Conservation (phyloP, 805 yeast species). For the Saturnispora sanitii region DNA sequence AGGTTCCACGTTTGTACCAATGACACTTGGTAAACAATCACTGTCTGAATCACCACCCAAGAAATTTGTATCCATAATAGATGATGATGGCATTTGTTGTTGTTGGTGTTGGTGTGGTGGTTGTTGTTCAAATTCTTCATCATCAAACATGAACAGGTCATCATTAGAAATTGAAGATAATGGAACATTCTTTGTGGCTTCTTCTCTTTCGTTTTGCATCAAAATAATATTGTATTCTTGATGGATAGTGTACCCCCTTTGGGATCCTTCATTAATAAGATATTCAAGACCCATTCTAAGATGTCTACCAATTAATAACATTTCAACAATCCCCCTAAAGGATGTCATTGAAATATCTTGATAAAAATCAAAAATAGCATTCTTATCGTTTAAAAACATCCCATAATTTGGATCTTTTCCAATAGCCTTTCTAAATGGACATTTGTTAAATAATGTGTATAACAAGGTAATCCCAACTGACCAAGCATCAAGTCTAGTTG, state of each 20-base stretch:
- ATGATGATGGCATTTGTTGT: neutral
- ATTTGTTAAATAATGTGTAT: constrained; percentile 40
- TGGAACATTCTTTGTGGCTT: neutral
- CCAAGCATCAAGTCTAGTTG: constrained; percentile 44
- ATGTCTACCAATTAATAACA: constrained; percentile 34
- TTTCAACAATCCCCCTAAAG: constrained; percentile 31
- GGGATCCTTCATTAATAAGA: constrained; percentile 21
- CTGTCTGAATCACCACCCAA: neutral
- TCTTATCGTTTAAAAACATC: constrained; percentile 32
- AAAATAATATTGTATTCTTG: constrained; percentile 31
- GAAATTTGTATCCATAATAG: neutral
- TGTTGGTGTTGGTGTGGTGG: neutral
- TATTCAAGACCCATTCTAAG: constrained; percentile 26
- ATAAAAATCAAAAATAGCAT: constrained; percentile 39
- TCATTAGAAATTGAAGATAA: constrained; percentile 7
- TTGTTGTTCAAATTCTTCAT: constrained; percentile 2
- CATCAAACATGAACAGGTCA: constrained; percentile 14
- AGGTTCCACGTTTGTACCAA: constrained; percentile 11
- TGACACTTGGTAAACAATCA: neutral
- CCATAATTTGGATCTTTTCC: constrained; percentile 34
- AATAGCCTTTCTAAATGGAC: constrained; percentile 39
- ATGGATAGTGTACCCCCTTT: constrained; percentile 36
- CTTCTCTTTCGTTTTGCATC: constrained; percentile 12
- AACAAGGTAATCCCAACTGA: constrained; percentile 43
- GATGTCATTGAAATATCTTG: constrained; percentile 36